phyloP scores from a whole-genome alignment of 2,329 filamentous ascomycete species.

The Hawksworthiomyces lignivorus region DNA sequence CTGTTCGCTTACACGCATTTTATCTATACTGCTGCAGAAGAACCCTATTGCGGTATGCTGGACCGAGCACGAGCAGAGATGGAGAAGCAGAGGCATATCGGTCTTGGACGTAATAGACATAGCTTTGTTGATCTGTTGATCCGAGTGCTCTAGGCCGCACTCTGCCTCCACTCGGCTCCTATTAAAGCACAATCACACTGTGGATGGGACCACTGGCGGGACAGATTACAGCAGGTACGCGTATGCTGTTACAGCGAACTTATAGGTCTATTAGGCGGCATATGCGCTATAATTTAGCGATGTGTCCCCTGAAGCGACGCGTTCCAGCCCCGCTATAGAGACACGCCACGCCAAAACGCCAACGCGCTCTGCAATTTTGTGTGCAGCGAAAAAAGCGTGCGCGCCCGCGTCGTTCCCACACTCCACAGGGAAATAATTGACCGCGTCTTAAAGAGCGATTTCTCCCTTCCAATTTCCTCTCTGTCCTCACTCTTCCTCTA shows the following conservation, averaged over 20 bases:
- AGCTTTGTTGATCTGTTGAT: too few species aligned
- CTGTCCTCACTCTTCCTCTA: conserved; percentile 1
- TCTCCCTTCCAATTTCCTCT: conserved; percentile 10
- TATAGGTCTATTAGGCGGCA: not conserved
- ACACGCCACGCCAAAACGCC: conserved; percentile 16
- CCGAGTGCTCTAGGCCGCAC: too few species aligned
- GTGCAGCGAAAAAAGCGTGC: not conserved
- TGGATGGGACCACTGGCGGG: too few species aligned
- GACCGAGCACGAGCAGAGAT: too few species aligned
- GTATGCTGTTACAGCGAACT: not conserved
- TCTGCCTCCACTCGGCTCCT: too few species aligned
- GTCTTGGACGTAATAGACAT: too few species aligned
- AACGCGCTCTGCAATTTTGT: conserved; percentile 13
- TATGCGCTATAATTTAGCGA: conserved; percentile 4
- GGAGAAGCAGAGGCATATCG: too few species aligned
- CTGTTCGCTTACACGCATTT: conserved; percentile 1
- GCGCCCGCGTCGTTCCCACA: conserved; percentile 16
- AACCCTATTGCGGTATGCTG: too few species aligned
- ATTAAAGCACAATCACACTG: too few species aligned
- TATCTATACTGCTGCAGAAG: too few species aligned
- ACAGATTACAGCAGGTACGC: conserved; percentile 4
- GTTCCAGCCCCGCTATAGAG: not conserved
- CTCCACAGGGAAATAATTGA: conserved; percentile 11
- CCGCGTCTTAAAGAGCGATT: conserved; percentile 16
- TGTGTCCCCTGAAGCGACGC: conserved; percentile 8